phyloP scores from a whole-genome alignment of 2,329 filamentous ascomycete species.

The Fusarium setosum region DNA sequence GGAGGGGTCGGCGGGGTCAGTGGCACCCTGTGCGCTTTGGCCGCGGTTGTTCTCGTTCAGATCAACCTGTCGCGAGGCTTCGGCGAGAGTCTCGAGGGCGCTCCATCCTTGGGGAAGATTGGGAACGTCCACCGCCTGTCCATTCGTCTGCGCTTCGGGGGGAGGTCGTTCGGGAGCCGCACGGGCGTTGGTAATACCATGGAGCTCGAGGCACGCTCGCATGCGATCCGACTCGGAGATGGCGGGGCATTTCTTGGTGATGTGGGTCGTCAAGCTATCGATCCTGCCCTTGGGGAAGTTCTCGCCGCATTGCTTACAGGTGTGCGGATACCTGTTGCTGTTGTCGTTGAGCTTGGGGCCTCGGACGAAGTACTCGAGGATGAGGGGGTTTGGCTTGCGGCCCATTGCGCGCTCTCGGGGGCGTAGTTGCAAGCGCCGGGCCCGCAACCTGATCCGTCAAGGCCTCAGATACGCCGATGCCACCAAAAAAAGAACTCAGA shows the following conservation, averaged over 20 bases:
- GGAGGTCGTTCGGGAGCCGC: constrained; percentile 47
- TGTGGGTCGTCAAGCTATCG: constrained; percentile 83
- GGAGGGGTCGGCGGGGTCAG: constrained; percentile 43
- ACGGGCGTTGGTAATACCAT: constrained; percentile 71
- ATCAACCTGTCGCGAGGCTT: constrained; percentile 86
- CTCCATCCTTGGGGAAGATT: constrained; percentile 74
- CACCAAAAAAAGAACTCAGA: constrained; percentile 26
- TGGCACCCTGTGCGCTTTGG: constrained; percentile 50
- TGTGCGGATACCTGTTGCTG: constrained; percentile 92
- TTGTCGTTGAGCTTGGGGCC: constrained; percentile 88
- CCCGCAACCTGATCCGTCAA: constrained; percentile 39
- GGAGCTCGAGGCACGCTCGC: constrained; percentile 77
- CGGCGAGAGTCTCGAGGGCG: constrained; percentile 86
- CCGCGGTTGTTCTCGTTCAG: constrained; percentile 70
- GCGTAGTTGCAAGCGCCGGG: constrained; percentile 41
- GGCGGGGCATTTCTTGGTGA: constrained; percentile 88
- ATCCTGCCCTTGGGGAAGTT: constrained; percentile 91
- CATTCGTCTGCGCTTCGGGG: constrained; percentile 44
- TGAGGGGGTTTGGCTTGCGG: constrained; percentile 84
- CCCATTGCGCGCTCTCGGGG: constrained; percentile 69
- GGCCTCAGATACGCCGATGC: constrained; percentile 28
- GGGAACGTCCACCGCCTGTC: constrained; percentile 40
- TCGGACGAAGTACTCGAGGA: constrained; percentile 88
- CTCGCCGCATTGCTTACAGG: constrained; percentile 88
- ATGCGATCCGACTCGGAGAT: constrained; percentile 80